Conservation (phyloP, 495 filamentous ascomycete genomes). For the Bacidia gigantensis region DNA sequence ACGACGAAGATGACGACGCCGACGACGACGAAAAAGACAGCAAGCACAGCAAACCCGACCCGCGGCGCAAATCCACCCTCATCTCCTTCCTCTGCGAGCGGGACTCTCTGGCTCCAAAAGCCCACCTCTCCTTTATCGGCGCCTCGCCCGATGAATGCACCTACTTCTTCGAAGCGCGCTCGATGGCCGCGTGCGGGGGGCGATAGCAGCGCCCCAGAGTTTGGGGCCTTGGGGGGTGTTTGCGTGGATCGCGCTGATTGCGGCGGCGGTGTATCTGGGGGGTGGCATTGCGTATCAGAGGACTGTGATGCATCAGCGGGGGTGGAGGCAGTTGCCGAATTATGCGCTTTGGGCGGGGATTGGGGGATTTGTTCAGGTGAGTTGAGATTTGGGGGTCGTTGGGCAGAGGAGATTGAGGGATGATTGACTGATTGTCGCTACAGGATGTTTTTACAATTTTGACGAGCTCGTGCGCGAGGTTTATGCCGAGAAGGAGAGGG, state of each 20-base stretch:
- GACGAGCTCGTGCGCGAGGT: slow-evolving; percentile 58
- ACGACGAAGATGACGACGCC: slow-evolving; percentile 23
- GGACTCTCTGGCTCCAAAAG: slow-evolving; percentile 46
- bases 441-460: slow-evolving; percentile 75
- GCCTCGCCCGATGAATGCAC: slow-evolving; percentile 73
- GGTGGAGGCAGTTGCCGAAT: slow-evolving; percentile 93
- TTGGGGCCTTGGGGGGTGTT: slow-evolving; percentile 83
- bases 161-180: slow-evolving; percentile 96
- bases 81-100: slow-evolving; percentile 91
- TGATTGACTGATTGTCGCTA: neutral
- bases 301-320: slow-evolving; percentile 84
- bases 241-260: slow-evolving; percentile 70
- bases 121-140: slow-evolving; percentile 67
- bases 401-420: neutral
- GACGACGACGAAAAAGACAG: slow-evolving; percentile 30
- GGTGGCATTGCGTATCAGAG: slow-evolving; percentile 93
- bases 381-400: no score
- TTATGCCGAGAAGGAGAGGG: slow-evolving; percentile 36
- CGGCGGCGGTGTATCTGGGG: slow-evolving; percentile 73
- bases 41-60: slow-evolving; percentile 32
- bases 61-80: slow-evolving; percentile 65
- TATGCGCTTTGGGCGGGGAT: slow-evolving; percentile 88
- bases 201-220: slow-evolving; percentile 43
- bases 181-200: slow-evolving; percentile 66
- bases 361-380: slow-evolving; percentile 68